Base-by-base conservation (phyloP, 1,139 yeast species). In the Debaryomyces psychrophilus region DNA sequence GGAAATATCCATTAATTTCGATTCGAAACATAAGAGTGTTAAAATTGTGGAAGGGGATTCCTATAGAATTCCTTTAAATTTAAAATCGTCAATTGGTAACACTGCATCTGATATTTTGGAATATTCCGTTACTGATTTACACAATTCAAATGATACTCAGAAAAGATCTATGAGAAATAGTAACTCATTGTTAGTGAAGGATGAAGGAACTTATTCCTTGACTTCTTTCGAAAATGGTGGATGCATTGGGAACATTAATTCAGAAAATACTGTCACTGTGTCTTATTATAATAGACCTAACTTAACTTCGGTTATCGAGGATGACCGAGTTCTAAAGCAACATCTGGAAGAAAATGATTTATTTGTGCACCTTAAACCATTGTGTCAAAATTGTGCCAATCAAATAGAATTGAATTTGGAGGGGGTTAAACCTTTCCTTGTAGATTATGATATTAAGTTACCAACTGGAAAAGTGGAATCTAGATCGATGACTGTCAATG, bases 391-490 rank as follows among this genome's bases (percentile, higher is more conserved):
- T 23, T 59, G 70, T 40, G 47, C 50, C 1, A 63, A 65, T 40
- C 58, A 59, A 23, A 57, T 67, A 8, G 56, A 56, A 1, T 49
- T 75, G 34, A 45, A 55, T 3, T 56, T 75, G 31, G 57, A 68
- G 38, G 97, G 97, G 0, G 68, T 79, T 4, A 76, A 87, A 0
- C 97, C 98, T 26, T 90, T 90, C 56, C 67, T 80, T 8, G 70
- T 92, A 33, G 82, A 82, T 44, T 92, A 90, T 59, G 82, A 83
- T 31, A 70, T 89, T 23, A 69, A 68, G 29, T 71, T 79, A 38
- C 95, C 96, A 3, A 71, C 67, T 56, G 90, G 88, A 0, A 61
- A 59, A 28, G 43, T 61, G 2, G 82, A 73, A 41, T 31, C 58
- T 2, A 60, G 72, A 40, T 56, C 70, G 3, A 64, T 74, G 65